Conservation (phyloP, 495 filamentous ascomycete species). For the Trichoderma parareesei region DNA sequence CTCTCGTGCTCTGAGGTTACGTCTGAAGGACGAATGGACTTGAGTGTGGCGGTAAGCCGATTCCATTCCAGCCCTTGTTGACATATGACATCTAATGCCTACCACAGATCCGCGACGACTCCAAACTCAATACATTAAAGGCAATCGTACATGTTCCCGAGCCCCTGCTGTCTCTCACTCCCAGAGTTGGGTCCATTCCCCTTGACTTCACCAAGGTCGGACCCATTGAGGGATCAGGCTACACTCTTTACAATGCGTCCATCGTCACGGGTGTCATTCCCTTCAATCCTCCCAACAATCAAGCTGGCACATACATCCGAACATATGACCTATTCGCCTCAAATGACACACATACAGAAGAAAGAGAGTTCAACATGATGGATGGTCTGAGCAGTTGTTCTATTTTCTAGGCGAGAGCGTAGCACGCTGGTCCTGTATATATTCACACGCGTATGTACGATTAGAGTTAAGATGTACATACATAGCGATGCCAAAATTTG, state of each 20-base stretch:
- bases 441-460: too few relatives aligned
- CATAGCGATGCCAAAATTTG: too few relatives aligned
- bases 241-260: not conserved
- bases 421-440: too few relatives aligned
- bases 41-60: not conserved
- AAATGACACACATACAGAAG: constrained; percentile 10
- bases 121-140: not conserved
- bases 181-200: not conserved
- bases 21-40: not conserved
- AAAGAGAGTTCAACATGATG: constrained; percentile 10
- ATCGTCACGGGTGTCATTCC: not conserved
- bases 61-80: not conserved
- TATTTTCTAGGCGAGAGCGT: constrained; percentile 6
- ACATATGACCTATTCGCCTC: constrained; percentile 4
- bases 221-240: not conserved
- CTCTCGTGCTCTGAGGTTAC: not conserved
- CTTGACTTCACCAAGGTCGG: not conserved
- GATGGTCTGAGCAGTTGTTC: not conserved
- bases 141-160: not conserved
- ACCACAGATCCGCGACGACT: constrained; percentile 7
- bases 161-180: not conserved
- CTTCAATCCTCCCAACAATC: not conserved
- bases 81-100: not conserved
- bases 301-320: not conserved
- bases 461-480: too few relatives aligned